These are phyloP conservation scores for Hygrocybe coccinea DNA, from an alignment of 768 basidiomycete genomes.

Conservation along the genomic window DNA sequence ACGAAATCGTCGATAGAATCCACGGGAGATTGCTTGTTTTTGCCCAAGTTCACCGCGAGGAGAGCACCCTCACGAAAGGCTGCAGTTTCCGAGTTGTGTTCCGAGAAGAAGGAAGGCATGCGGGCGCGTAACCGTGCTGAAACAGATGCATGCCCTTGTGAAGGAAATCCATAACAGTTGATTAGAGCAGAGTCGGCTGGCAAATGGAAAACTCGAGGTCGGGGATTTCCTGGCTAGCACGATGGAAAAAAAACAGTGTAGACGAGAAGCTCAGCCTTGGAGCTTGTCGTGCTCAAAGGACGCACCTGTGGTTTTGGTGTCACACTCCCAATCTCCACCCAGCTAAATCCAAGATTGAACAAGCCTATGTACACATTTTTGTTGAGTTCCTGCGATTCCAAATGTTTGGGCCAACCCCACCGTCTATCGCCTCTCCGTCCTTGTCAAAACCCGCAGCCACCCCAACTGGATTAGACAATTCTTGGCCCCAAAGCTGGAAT, in stretches of 20 bases:
- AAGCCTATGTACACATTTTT: slow-evolving; percentile 52
- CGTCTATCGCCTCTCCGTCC: slow-evolving; percentile 92
- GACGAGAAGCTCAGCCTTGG: not conserved
- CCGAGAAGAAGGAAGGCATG: slow-evolving; percentile 50
- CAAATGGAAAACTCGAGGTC: slow-evolving; percentile 88
- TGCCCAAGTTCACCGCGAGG: slow-evolving; percentile 91
- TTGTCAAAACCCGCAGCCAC: slow-evolving; percentile 98
- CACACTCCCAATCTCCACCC: slow-evolving; percentile 96
- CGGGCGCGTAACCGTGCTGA: slow-evolving; percentile 75
- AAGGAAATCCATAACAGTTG: slow-evolving; percentile 99
- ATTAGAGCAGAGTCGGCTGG: slow-evolving; percentile 76
- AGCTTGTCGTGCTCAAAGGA: not conserved
- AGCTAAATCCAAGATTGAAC: slow-evolving; percentile 92
- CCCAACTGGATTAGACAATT: slow-evolving; percentile 80
- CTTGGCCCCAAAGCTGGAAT: slow-evolving; percentile 58
- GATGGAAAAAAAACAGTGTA: no score
- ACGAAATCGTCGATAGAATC: slow-evolving; percentile 90
- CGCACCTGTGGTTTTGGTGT: slow-evolving; percentile 91
- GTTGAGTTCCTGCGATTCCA: not conserved
- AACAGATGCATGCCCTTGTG: slow-evolving; percentile 79
- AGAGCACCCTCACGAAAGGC: slow-evolving; percentile 61
- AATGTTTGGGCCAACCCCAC: slow-evolving; percentile 34
- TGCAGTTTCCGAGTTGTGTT: slow-evolving; percentile 31
- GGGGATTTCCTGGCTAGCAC: slow-evolving; percentile 89
- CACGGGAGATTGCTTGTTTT: slow-evolving; percentile 83